These are phyloP conservation scores for Spathaspora arborariae DNA, from an alignment of 805 yeast genomes.

Conservation along the genomic window DNA sequence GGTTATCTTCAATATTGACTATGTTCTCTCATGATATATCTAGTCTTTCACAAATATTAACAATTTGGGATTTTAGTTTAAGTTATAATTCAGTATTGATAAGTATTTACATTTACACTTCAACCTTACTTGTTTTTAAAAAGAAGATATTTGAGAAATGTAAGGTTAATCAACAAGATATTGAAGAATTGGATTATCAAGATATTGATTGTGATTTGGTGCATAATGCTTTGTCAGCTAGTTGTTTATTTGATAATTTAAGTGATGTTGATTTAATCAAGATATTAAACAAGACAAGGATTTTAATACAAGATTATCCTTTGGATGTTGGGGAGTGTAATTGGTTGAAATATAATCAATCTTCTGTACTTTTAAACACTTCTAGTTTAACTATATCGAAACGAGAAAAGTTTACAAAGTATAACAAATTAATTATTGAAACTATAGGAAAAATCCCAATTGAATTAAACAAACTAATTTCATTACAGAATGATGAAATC, in stretches of 20 bases:
- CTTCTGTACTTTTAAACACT: constrained; percentile 33
- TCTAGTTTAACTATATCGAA: constrained; percentile 16
- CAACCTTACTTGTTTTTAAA: constrained; percentile 47
- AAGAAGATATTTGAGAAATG: constrained; percentile 35
- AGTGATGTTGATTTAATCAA: constrained; percentile 24
- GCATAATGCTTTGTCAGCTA: constrained; percentile 34
- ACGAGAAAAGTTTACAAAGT: constrained; percentile 6
- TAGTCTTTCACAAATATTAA: constrained; percentile 45
- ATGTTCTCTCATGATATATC: constrained; percentile 69
- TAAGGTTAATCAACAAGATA: constrained; percentile 5
- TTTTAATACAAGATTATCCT: constrained; percentile 22
- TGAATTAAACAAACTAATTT: constrained; percentile 5
- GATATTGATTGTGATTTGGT: constrained; percentile 29
- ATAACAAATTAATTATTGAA: constrained; percentile 2
- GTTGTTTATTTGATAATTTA: constrained; percentile 22
- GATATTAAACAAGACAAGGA: constrained; percentile 24
- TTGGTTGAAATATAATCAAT: constrained; percentile 33
- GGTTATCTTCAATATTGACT: constrained; percentile 75
- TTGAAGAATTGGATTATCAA: constrained; percentile 9
- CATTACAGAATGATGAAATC: constrained; percentile 33
- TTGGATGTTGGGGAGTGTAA: constrained; percentile 18
- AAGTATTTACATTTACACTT: constrained; percentile 58
- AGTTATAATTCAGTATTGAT: constrained; percentile 51
- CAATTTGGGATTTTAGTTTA: constrained; percentile 68
- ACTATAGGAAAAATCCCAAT: not conserved